Evolutionary conservation across 2,329 filamentous ascomycete species (phyloP), one percentile per base, ranked within the genome.

Genomic region (Colletotrichum orbiculare): DNA sequence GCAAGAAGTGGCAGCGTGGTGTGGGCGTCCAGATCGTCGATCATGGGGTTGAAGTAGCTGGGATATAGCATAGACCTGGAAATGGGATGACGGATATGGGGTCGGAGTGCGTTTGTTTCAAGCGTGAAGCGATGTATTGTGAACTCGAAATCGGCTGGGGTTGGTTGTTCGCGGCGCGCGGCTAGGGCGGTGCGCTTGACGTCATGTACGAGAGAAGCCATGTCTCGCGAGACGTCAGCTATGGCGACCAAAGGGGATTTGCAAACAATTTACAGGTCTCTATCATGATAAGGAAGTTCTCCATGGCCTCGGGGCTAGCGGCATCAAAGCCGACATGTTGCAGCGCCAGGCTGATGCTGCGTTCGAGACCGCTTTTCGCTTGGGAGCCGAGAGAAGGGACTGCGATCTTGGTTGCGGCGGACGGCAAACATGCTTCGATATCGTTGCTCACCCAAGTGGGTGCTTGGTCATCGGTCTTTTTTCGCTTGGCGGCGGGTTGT

Each of bases 261-360:
- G 17, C 12, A 39, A 12, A 53, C 12, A 34, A 73, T 86, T 66
- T 73, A 89, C 88, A 90, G 5, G 81, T 80, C 70, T 90, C 87
- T 2, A 85, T 83, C 69, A 83, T 78, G 17, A 77, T 74, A 4
- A 85, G 82, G 47, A 90, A 85, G 68, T 83, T 83, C 72, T 89
- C 87, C 69, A 90, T 74, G 2, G 87, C 87, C 57, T 87, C 84
- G 8, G 81, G 79, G 1, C 79, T 82, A 12, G 87, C 83, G 34
- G 79, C 77, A 37, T 83, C 79, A 69, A 89, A 90, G 35, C 88
- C 88, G 42, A 89, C 83, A 66, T 88, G 83, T 46, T 84, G 76
- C 35, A 90, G 73, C 3, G 82, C 82, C 60, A 89, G 73, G 0
- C 82, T 83, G 60, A 90, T 84, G 10, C 86, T 84, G 54, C 87